These are phyloP conservation scores for Rhododendron mucronatum DNA, from an alignment of 148 eudicot species.

Conservation along the genomic window DNA sequence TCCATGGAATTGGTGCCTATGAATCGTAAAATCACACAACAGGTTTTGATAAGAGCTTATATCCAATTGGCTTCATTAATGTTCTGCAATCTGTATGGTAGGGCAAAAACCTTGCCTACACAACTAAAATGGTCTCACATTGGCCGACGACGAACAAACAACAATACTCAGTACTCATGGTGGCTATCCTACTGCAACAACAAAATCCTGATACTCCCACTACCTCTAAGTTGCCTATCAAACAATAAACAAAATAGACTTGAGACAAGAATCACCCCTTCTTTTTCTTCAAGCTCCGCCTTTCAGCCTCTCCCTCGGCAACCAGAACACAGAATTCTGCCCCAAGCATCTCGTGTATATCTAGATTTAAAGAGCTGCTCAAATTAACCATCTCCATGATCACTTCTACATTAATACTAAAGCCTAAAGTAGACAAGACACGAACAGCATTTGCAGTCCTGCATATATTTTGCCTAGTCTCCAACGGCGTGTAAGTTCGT, in stretches of 20 bases:
- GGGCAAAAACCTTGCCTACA: not conserved
- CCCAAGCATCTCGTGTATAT: constrained; percentile 87
- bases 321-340: constrained; percentile 79
- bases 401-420: constrained; percentile 56
- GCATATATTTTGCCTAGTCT: constrained; percentile 68
- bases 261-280: constrained; percentile 20
- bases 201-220: not conserved
- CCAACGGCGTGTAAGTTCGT: constrained; percentile 42
- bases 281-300: constrained; percentile 44
- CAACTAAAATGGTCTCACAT: not conserved
- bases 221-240: not conserved
- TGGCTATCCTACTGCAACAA: not conserved
- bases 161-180: not conserved
- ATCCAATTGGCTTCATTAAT: not conserved
- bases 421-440: constrained; percentile 61
- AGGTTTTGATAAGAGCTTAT: not conserved
- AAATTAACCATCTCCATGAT: constrained; percentile 45
- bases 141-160: not conserved
- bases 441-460: constrained; percentile 78
- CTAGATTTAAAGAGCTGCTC: constrained; percentile 49
- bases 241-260: not conserved
- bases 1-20: not conserved
- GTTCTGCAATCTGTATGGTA: not conserved
- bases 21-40: not conserved
- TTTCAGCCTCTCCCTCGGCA: constrained; percentile 79